Evolutionary conservation across 2,329 filamentous ascomycete species (phyloP).

Genomic region (Hymenotorrendiella dingleyae): DNA sequence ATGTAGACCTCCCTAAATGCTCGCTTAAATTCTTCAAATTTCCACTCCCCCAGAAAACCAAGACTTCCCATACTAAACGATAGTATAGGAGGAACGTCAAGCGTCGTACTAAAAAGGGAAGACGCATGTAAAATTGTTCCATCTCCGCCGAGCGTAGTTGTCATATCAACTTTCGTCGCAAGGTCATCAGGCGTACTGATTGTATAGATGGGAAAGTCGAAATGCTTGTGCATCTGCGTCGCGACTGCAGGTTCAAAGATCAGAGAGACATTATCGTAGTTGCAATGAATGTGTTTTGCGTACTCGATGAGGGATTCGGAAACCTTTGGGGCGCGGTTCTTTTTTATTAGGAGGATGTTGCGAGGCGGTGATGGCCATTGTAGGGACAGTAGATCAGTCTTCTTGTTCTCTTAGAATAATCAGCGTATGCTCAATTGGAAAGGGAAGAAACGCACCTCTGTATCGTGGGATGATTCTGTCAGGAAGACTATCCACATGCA

Average conservation of each 20-base stretch:
- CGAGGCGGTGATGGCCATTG: slow-evolving; percentile 63
- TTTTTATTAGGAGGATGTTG: slow-evolving; percentile 65
- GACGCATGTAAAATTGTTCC: slow-evolving; percentile 84
- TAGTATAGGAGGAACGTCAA: slow-evolving; percentile 80
- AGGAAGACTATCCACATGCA: slow-evolving; percentile 44
- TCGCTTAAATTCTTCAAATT: slow-evolving; percentile 85
- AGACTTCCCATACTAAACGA: slow-evolving; percentile 97
- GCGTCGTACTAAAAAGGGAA: slow-evolving; percentile 76
- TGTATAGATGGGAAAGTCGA: slow-evolving; percentile 71
- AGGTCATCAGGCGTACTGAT: slow-evolving; percentile 40
- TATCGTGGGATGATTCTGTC: slow-evolving; percentile 57
- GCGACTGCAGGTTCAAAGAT: slow-evolving; percentile 78
- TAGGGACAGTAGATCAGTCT: slow-evolving; percentile 56
- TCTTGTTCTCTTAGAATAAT: slow-evolving; percentile 42
- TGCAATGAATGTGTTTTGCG: slow-evolving; percentile 61
- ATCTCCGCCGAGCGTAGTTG: slow-evolving; percentile 87
- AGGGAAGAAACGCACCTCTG: slow-evolving; percentile 44
- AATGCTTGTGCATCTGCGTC: slow-evolving; percentile 58
- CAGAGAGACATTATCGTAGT: slow-evolving; percentile 75
- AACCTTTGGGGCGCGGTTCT: slow-evolving; percentile 46
- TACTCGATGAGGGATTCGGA: slow-evolving; percentile 33
- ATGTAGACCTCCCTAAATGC: slow-evolving; percentile 93
- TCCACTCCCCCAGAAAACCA: slow-evolving; percentile 95
- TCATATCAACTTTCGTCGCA: slow-evolving; percentile 77
- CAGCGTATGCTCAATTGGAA: slow-evolving; percentile 35